phyloP scores from a whole-genome alignment of 768 basidiomycete genomes.

The Leccinum subtestaceum region DNA sequence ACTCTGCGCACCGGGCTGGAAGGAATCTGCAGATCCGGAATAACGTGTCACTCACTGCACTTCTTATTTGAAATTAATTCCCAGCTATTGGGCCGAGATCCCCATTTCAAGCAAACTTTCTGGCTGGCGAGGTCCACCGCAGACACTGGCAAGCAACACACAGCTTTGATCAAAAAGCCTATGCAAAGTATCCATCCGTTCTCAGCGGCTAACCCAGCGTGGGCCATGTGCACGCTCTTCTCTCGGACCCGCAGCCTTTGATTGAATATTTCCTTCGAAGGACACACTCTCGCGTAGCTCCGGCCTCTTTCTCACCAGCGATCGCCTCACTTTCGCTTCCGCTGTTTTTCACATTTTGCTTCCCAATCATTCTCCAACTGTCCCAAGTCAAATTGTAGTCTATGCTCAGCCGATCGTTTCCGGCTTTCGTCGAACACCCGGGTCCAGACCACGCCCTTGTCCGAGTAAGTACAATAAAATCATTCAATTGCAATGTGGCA shows the following conservation, averaged over 20 bases:
- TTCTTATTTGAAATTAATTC: slow-evolving; percentile 33
- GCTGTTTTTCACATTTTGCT: not conserved
- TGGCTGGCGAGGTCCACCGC: not conserved
- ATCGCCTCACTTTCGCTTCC: slow-evolving; percentile 21
- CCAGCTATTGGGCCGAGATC: slow-evolving; percentile 7
- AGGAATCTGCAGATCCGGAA: slow-evolving; percentile 33
- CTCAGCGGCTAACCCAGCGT: not conserved
- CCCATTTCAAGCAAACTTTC: slow-evolving; percentile 8
- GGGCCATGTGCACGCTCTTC: slow-evolving; percentile 3
- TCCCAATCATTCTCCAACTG: slow-evolving; percentile 15
- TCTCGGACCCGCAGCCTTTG: slow-evolving; percentile 26
- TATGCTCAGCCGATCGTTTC: not conserved
- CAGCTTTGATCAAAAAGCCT: slow-evolving; percentile 22
- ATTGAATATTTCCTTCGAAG: slow-evolving; percentile 17
- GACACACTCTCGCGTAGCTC: not conserved
- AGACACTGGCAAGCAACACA: not conserved
- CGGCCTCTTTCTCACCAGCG: slow-evolving; percentile 1
- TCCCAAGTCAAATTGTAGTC: slow-evolving; percentile 9
- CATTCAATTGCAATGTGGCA: slow-evolving; percentile 4
- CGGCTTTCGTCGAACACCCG: not conserved
- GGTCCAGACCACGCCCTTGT: not conserved
- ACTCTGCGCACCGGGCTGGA: slow-evolving; percentile 12
- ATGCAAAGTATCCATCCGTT: slow-evolving; percentile 6
- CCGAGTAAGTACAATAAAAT: not conserved
- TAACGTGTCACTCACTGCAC: slow-evolving; percentile 24